A percentile compares a stretch with the other conserved stretches of the same genome.
These are phyloP conservation scores for Hygrophila difformis DNA, from an alignment of 257 asterid species.

Conservation along the genomic window DNA sequence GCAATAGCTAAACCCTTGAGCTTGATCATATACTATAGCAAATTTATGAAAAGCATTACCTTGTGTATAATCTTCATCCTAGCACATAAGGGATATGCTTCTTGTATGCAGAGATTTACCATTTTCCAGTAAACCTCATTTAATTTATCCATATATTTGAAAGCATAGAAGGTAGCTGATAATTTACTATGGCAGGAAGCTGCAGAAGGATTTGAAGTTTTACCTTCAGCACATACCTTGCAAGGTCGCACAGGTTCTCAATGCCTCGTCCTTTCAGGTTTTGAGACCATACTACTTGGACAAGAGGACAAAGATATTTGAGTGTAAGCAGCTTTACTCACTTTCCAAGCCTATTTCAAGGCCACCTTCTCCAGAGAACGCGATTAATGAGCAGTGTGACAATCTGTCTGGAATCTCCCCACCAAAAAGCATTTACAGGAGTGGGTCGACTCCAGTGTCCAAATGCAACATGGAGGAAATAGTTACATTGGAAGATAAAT, in stretches of 20 bases:
- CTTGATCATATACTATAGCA: background rate
- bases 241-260: slow-evolving; percentile 44
- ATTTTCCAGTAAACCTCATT: no score
- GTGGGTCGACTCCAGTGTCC: background rate
- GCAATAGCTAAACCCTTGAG: background rate
- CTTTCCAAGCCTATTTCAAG: slow-evolving; percentile 32
- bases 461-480: slow-evolving; percentile 19
- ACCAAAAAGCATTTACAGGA: slow-evolving; percentile 17
- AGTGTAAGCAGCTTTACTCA: slow-evolving; percentile 37
- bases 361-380: slow-evolving; percentile 19
- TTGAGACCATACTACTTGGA: slow-evolving; percentile 29
- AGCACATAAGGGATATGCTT: no score
- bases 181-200: slow-evolving; percentile 34
- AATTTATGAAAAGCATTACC: no score
- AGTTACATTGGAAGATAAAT: slow-evolving; percentile 16
- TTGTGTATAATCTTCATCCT: no score
- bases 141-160: no score
- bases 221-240: slow-evolving; percentile 54
- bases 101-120: no score
- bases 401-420: slow-evolving; percentile 22
- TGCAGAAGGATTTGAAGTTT: slow-evolving; percentile 45
- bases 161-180: background rate
- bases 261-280: slow-evolving; percentile 36
- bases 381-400: slow-evolving; percentile 20
- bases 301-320: slow-evolving; percentile 17